Evolutionary conservation across 2,329 filamentous ascomycete species (phyloP), one percentile per base, ranked within the genome.

Genomic region (Penicillium sp.): DNA sequence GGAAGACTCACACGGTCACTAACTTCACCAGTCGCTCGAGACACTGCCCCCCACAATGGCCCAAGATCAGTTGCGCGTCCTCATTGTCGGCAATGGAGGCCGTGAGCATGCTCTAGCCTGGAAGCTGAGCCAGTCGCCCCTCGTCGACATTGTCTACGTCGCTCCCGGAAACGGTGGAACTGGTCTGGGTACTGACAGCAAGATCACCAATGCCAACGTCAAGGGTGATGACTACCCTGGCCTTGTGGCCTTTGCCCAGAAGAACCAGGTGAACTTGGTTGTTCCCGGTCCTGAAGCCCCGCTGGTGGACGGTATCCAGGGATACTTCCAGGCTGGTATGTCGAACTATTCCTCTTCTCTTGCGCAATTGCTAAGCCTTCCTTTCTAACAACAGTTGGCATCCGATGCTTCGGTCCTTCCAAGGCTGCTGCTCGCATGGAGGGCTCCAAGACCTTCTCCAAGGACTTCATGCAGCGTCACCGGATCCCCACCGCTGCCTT

Each of bases 391-490:
- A 49, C 23, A 77, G 85, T 81, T 43, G 84, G 86, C 42, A 89
- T 95, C 66, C 80, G 82, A 60, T 86, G 83, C 71, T 97, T 96
- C 66, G 93, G 92, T 1, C 93, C 93, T 4, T 87, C 84, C 49
- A 84, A 87, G 72, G 82, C 83, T 42, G 92, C 93, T 20, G 91
- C 93, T 15, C 81, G 82, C 39, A 89, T 98, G 81, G 93, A 98
- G 73, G 93, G 93, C 52, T 95, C 88, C 75, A 98, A 98, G 78
- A 88, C 92, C 9, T 97, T 95, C 71, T 90, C 88, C 54, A 98
- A 98, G 70, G 91, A 97, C 71, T 97, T 97, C 67, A 98, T 97
- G 93, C 86, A 87, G 71, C 84, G 86, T 58, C 83, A 95, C 73
- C 80, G 81, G 63, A 95, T 98, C 61, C 91, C 92, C 32, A 97